Percentiles rank a stretch among this genome's conserved stretches.
phyloP scores from a whole-genome alignment of 2,329 filamentous ascomycete genomes.

The Xylariaceae sp. region DNA sequence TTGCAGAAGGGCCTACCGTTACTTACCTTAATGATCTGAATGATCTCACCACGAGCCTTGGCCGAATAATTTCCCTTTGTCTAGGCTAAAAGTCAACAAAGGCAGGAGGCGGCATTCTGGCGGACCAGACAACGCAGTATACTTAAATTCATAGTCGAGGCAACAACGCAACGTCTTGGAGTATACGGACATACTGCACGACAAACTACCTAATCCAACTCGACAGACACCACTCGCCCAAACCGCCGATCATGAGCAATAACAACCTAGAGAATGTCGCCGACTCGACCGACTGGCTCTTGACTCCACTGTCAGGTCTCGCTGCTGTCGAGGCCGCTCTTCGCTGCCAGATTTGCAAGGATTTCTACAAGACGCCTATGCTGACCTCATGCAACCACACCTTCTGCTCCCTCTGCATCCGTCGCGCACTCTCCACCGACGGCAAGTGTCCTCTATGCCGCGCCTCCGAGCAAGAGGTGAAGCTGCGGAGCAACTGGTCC shows the following conservation, averaged over 20 bases:
- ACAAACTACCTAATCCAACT: background rate
- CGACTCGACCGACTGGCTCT: constrained; percentile 86
- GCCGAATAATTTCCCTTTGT: too few relatives aligned
- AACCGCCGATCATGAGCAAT: constrained; percentile 27
- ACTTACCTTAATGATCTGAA: too few relatives aligned
- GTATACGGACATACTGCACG: too few relatives aligned
- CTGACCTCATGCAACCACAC: constrained; percentile 94
- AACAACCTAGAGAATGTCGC: constrained; percentile 54
- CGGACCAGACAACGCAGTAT: too few relatives aligned
- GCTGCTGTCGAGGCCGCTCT: constrained; percentile 80
- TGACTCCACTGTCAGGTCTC: constrained; percentile 70
- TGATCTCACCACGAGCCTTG: too few relatives aligned
- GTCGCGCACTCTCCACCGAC: constrained; percentile 79
- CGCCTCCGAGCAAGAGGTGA: constrained; percentile 78
- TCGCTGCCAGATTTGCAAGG: constrained; percentile 97
- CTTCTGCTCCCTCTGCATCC: constrained; percentile 95
- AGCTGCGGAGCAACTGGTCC: constrained; percentile 82
- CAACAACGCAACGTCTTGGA: too few relatives aligned
- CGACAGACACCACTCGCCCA: background rate
- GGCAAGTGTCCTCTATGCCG: constrained; percentile 89
- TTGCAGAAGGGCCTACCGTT: too few relatives aligned
- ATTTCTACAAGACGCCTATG: constrained; percentile 94
- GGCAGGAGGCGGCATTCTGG: too few relatives aligned
- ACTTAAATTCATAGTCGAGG: too few relatives aligned
- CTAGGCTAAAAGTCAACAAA: too few relatives aligned